Conservation (phyloP, 208 protist genomes). For the Leishmania aethiopica region DNA sequence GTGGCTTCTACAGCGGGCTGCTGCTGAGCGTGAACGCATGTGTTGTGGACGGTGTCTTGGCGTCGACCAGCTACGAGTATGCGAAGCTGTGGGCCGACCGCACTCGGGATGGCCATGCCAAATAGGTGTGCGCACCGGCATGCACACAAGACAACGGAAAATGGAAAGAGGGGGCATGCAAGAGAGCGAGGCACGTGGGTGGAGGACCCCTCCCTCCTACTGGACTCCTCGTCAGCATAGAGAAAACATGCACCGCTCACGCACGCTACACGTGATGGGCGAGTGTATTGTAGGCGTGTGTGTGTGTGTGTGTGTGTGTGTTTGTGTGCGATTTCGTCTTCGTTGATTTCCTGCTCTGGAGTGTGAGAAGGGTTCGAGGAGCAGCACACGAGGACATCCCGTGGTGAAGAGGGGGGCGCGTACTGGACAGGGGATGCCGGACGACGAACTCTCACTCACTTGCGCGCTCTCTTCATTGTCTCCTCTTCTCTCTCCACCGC, state of each 20-base stretch:
- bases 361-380: too few species aligned
- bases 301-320: too few species aligned
- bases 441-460: too few species aligned
- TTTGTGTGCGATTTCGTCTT: too few species aligned
- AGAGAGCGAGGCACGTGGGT: not conserved
- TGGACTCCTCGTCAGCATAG: not conserved
- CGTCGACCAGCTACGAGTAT: slow-evolving; percentile 86
- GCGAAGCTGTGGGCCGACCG: slow-evolving; percentile 83
- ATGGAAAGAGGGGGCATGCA: not conserved
- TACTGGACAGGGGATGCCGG: too few species aligned
- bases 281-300: too few species aligned
- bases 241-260: not conserved
- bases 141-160: not conserved
- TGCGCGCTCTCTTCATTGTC: too few species aligned
- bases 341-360: too few species aligned
- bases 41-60: slow-evolving; percentile 73
- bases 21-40: slow-evolving; percentile 70
- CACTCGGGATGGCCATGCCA: slow-evolving; percentile 22
- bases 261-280: too few species aligned
- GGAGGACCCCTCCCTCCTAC: too few species aligned
- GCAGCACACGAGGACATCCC: too few species aligned
- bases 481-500: not conserved
- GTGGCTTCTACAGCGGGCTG: slow-evolving; percentile 76
- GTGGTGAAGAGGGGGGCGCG: too few species aligned
- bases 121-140: slow-evolving; percentile 10